Evolutionary conservation across 1,139 yeast species (phyloP), one percentile per base, ranked within the genome.

Genomic region (Hanseniaspora gamundiae): DNA sequence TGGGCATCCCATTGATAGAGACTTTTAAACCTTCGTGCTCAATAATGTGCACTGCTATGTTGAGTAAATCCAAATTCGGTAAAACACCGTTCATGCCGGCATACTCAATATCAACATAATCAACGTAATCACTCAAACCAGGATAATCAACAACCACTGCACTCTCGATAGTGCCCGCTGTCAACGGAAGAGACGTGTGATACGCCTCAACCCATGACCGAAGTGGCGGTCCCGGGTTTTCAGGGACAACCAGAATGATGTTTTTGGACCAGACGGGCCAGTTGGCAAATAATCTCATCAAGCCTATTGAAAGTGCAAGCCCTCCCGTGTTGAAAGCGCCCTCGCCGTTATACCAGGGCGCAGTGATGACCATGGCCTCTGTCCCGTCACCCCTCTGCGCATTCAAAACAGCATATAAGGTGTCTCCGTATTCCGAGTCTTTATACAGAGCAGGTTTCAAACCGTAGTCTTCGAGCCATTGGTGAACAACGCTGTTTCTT

Each of bases 261-360:
- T 91, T 93, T 58, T 91, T 93, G 21, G 95, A 85, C 98, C 98
- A 91, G 14, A 93, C 76, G 9, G 95, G 81, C 82, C 94, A 78
- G 51, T 85, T 70, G 42, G 77, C 71, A 60, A 91, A 82, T 62
- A 82, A 91, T 49, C 91, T 70, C 1, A 93, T 80, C 51, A 93
- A 65, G 0, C 93, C 78, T 16, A 84, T 62, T 1, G 80, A 74
- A 35, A 88, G 60, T 0, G 95, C 74, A 30, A 85, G 68, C 1
- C 94, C 98, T 27, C 95, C 95, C 49, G 76, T 71, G 60, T 91
- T 91, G 54, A 61, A 65, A 40, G 66, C 64, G 2, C 72, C 74
- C 51, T 76, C 77, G 27, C 70, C 64, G 50, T 80, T 84, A 42
- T 57, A 62, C 93, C 95, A 91, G 0, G 98, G 96, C 6, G 93